Conservation (phyloP, 768 basidiomycete genomes). For the Lentinula aciculospora region DNA sequence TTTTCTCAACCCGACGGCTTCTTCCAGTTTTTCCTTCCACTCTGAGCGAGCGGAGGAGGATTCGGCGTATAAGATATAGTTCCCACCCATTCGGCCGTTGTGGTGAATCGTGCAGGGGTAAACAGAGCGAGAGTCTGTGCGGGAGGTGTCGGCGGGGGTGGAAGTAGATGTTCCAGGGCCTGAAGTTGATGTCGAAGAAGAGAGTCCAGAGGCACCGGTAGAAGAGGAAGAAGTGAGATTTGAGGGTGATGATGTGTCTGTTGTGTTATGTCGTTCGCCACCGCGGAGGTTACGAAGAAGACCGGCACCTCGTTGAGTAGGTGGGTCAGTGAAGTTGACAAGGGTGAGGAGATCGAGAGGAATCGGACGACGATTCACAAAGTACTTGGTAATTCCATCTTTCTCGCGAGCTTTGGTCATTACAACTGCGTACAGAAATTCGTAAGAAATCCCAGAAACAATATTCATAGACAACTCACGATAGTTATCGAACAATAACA, state of each 20-base stretch:
- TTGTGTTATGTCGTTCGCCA: slow-evolving; percentile 24
- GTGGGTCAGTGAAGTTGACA: slow-evolving; percentile 75
- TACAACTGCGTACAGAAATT: slow-evolving; percentile 52
- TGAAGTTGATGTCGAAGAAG: not conserved
- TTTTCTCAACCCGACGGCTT: slow-evolving; percentile 79
- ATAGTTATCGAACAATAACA: slow-evolving; percentile 94
- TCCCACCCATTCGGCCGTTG: slow-evolving; percentile 9
- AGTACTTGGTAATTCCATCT: slow-evolving; percentile 69
- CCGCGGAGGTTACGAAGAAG: slow-evolving; percentile 59
- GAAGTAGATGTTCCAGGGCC: not conserved
- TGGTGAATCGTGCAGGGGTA: slow-evolving; percentile 89
- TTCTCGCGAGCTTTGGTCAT: slow-evolving; percentile 83
- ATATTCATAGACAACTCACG: slow-evolving; percentile 52
- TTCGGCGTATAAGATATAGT: slow-evolving; percentile 86
- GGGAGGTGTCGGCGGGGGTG: not conserved
- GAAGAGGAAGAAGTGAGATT: slow-evolving; percentile 19
- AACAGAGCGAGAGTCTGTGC: slow-evolving; percentile 57
- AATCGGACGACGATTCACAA: slow-evolving; percentile 85
- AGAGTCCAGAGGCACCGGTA: slow-evolving; percentile 23
- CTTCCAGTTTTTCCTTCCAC: slow-evolving; percentile 88
- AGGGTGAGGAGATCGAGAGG: slow-evolving; percentile 87
- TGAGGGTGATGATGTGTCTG: slow-evolving; percentile 13
- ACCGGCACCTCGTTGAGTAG: slow-evolving; percentile 70
- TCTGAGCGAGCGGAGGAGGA: slow-evolving; percentile 66
- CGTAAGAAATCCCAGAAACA: not conserved